Conservation (phyloP, 2,329 filamentous ascomycete species). For the Botrytis squamosa region DNA sequence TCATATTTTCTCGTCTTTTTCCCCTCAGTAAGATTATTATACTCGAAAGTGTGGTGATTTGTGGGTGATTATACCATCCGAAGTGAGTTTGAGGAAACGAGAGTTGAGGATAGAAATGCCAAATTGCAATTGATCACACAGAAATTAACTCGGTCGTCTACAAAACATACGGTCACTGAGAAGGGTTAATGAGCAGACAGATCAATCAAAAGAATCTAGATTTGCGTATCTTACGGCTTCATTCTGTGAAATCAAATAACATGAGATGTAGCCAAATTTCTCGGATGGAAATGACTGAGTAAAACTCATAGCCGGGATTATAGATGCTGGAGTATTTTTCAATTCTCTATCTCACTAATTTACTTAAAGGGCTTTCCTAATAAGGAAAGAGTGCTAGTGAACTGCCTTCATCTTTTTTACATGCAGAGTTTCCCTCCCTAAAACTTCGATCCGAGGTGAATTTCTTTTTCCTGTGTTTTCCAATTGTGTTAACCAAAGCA, state of each 20-base stretch:
- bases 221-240: fast-evolving
- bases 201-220: not conserved
- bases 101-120: too few relatives aligned
- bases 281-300: not conserved
- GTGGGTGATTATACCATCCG: not conserved
- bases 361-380: not conserved
- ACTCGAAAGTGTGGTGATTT: not conserved
- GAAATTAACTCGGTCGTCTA: not conserved
- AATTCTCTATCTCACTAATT: not conserved
- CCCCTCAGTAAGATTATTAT: not conserved
- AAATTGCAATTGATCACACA: too few relatives aligned
- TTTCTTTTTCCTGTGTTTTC: not conserved
- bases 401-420: not conserved
- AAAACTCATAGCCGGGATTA: not conserved
- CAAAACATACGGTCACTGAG: not conserved
- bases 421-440: not conserved
- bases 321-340: not conserved
- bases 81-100: not conserved
- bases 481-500: not conserved
- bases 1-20: not conserved
- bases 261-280: not conserved
- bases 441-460: not conserved
- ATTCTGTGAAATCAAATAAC: not conserved
- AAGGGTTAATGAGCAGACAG: not conserved
- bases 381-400: not conserved